These are phyloP conservation scores for Salix udensis DNA, from an alignment of 345 rosid species.

Conservation along the genomic window DNA sequence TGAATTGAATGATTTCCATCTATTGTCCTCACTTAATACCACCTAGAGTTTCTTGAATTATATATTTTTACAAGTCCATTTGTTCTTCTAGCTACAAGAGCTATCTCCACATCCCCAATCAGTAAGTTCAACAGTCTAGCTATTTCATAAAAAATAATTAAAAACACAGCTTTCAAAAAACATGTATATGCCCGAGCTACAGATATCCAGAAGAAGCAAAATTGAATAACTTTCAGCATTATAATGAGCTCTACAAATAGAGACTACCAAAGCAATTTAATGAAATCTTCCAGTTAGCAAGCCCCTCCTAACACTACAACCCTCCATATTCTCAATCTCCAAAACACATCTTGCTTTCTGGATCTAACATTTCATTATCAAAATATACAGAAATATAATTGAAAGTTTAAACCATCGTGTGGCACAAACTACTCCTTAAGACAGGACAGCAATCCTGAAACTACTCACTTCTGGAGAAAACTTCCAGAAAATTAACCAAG, in stretches of 20 bases:
- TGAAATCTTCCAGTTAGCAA: background rate
- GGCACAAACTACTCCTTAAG: background rate
- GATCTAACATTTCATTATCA: background rate
- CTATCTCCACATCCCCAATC: background rate
- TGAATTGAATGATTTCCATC: background rate
- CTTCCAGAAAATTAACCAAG: background rate
- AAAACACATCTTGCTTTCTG: background rate
- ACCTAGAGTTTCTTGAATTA: background rate
- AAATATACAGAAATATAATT: background rate
- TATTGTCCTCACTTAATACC: background rate
- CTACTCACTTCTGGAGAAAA: background rate
- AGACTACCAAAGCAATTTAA: background rate
- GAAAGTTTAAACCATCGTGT: background rate
- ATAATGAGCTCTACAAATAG: background rate
- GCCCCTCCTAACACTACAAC: background rate
- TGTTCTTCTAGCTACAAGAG: background rate
- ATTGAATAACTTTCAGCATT: background rate
- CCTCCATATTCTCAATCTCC: background rate
- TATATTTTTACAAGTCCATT: background rate
- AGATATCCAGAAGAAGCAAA: background rate
- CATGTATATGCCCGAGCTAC: background rate
- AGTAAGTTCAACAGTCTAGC: background rate
- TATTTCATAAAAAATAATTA: background rate
- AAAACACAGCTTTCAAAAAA: background rate
- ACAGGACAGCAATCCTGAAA: background rate